Evolutionary conservation across 2,329 filamentous ascomycete genomes (phyloP), one percentile per base, ranked within the genome.

Genomic region (Fusarium pseudoanthophilum): DNA sequence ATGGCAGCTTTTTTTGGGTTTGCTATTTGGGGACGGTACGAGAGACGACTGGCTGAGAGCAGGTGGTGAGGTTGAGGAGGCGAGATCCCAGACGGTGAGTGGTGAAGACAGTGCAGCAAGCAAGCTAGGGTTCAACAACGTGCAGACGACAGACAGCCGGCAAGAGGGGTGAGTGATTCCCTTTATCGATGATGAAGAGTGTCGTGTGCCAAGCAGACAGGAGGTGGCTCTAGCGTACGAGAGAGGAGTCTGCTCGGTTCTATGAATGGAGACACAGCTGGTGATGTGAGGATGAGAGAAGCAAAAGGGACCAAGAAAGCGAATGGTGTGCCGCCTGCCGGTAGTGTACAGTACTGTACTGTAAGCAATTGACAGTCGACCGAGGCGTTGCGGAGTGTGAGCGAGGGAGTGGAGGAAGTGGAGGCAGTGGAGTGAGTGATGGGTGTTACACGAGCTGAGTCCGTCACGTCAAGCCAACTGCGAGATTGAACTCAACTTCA

Each of bases 111-210:
- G 67, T 72, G 64, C 68, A 72, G 69, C 67, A 72, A 68, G 67
- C 70, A 63, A 65, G 66, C 58, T 65, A 64, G 69, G 68, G 61
- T 62, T 60, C 56, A 60, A 62, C 46, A 75, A 69, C 42, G 52
- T 75, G 72, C 69, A 74, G 72, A 49, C 59, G 26, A 26, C 26
- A 26, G 59, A 57, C 60, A 76, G 71, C 71, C 70, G 65, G 63
- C 55, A 56, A 74, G 70, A 75, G 67, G 69, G 61, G 70, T 58
- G 73, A 67, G 70, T 60, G 73, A 67, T 69, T 76, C 53, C 69
- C 71, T 78, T 78, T 77, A 78, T 78, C 76, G 75, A 76, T 75
- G 73, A 75, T 78, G 75, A 73, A 72, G 67, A 60, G 58, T 74
- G 72, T 72, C 75, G 76, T 78, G 61, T 69, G 72, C 75, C 69